Conservation (phyloP, 305 asterid species). For the Solanum hybrid region DNA sequence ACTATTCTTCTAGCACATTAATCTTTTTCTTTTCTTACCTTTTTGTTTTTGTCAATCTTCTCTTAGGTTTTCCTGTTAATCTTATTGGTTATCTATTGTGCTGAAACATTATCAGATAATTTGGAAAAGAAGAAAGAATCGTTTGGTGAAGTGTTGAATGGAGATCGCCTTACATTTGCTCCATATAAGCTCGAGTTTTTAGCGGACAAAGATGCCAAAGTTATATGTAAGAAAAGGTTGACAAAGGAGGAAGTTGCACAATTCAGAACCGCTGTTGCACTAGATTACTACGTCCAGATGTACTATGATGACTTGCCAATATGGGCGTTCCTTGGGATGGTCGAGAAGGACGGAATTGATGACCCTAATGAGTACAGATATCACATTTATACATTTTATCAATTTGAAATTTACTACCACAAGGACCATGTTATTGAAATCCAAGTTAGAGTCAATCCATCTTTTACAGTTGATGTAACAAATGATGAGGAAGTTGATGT, state of each 20-base stretch:
- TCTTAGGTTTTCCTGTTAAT: background rate
- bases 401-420: constrained; percentile 1
- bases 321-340: constrained; percentile 11
- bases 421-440: constrained; percentile 4
- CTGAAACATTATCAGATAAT: constrained; percentile 1
- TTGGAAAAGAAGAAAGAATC: constrained; percentile 13
- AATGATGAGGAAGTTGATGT: constrained; percentile 8
- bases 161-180: constrained; percentile 16
- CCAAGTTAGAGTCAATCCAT: background rate
- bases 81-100: background rate
- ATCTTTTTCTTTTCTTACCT: background rate
- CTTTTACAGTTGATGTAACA: background rate
- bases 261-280: constrained; percentile 8
- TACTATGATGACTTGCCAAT: constrained; percentile 17
- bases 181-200: constrained; percentile 15
- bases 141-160: constrained; percentile 8
- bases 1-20: background rate
- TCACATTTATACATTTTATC: background rate
- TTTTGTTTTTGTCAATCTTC: background rate
- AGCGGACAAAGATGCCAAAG: background rate
- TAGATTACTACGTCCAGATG: constrained; percentile 12
- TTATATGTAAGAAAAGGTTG: constrained; percentile 10
- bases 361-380: constrained; percentile 2
- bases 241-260: constrained; percentile 11
- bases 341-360: background rate